A percentile compares a stretch with the other conserved stretches of the same genome.
Evolutionary conservation across 1,139 yeast species (phyloP).

Genomic region (Blastobotrys indianensis): DNA sequence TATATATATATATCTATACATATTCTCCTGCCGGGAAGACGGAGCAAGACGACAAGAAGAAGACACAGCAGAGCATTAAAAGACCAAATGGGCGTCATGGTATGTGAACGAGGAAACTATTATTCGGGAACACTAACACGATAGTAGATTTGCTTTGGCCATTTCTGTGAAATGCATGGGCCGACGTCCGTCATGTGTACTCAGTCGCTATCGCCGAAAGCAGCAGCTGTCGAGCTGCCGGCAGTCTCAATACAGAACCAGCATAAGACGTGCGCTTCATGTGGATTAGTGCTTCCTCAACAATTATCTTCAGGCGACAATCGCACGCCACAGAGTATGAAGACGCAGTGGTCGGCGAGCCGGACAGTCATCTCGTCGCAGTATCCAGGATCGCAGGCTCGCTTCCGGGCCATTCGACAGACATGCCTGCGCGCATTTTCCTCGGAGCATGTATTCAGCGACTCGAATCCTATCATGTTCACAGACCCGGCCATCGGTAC

Average conservation of each 20-base stretch:
- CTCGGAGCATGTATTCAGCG: conserved; percentile 65
- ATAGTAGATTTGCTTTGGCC: conserved; percentile 51
- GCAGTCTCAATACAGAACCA: conserved; percentile 19
- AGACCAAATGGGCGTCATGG: conserved; percentile 10
- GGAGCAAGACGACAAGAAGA: too few relatives aligned
- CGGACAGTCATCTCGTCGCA: conserved; percentile 44
- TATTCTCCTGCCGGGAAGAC: too few relatives aligned
- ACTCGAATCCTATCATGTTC: conserved; percentile 60
- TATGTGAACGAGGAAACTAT: neutral
- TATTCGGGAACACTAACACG: neutral
- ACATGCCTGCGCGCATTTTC: conserved; percentile 45
- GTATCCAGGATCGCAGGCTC: conserved; percentile 52
- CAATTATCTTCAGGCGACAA: neutral
- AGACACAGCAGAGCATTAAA: too few relatives aligned
- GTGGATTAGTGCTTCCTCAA: conserved; percentile 23
- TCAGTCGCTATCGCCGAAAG: conserved; percentile 37
- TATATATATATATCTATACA: too few relatives aligned
- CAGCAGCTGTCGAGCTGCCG: conserved; percentile 24
- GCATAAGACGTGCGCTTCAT: conserved; percentile 22
- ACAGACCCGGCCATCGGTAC: conserved; percentile 67
- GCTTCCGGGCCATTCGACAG: conserved; percentile 53
- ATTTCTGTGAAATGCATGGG: conserved; percentile 84
- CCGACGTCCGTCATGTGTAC: conserved; percentile 74
- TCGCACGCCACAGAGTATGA: conserved; percentile 13
- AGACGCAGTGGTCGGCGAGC: conserved; percentile 12